phyloP scores from a whole-genome alignment of 192 early-diverging fungal genomes.

The Coemansia sp. region DNA sequence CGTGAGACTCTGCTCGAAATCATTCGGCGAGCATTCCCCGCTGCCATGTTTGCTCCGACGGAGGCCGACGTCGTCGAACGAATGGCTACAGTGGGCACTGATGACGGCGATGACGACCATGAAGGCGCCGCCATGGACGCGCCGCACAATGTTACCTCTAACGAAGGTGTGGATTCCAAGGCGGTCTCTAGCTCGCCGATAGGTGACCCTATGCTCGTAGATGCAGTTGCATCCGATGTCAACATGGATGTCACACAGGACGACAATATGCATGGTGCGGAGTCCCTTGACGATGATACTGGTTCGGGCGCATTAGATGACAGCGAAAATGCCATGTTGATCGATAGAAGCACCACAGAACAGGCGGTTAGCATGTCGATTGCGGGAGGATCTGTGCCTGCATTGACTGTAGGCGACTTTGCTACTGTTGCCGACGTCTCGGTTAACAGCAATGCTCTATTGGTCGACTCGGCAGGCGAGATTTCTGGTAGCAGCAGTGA shows the following conservation, averaged over 20 bases:
- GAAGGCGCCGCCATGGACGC: neutral
- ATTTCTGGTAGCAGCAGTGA: neutral
- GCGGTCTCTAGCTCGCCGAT: neutral
- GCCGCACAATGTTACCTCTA: neutral
- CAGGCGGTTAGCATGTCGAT: neutral
- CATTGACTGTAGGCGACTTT: too few relatives aligned
- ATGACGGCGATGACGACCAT: constrained; percentile 11
- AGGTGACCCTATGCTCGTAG: neutral
- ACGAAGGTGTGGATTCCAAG: neutral
- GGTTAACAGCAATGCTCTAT: neutral
- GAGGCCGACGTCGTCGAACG: constrained; percentile 50
- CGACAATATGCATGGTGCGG: neutral
- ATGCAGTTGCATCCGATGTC: neutral
- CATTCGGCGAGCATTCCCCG: constrained; percentile 37
- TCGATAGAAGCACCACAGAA: neutral
- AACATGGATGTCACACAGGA: neutral
- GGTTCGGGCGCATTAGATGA: neutral
- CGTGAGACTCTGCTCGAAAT: constrained; percentile 39
- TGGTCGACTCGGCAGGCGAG: neutral
- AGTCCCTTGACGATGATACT: neutral
- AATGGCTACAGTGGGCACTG: constrained; percentile 36
- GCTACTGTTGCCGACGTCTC: neutral
- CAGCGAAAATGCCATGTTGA: neutral
- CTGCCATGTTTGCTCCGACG: constrained; percentile 19
- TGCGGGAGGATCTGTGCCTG: neutral